phyloP scores from a whole-genome alignment of 148 eudicot genomes.

The Nepenthes mirabilis region DNA sequence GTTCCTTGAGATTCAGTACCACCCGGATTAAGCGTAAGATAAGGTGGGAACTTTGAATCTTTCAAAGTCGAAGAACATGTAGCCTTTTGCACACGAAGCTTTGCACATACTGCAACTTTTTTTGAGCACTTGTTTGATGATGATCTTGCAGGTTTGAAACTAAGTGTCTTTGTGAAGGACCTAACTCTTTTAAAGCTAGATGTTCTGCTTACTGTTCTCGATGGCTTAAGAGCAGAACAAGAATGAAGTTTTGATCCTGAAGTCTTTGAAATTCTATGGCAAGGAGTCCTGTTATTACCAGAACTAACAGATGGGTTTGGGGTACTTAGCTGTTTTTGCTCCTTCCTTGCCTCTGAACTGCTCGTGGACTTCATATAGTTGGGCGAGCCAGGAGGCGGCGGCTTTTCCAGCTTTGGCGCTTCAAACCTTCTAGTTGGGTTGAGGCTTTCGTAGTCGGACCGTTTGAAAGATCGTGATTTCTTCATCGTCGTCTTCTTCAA shows the following conservation, averaged over 20 bases:
- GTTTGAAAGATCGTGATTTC: conserved; percentile 48
- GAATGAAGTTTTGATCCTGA: too few species aligned
- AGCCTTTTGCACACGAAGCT: conserved; percentile 32
- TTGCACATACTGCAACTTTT: conserved; percentile 23
- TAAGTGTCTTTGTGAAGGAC: conserved; percentile 47
- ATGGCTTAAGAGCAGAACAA: too few species aligned
- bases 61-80: conserved; percentile 83
- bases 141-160: conserved; percentile 52
- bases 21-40: conserved; percentile 47
- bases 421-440: conserved; percentile 10
- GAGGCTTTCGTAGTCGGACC: conserved; percentile 18
- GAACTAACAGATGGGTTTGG: conserved; percentile 1
- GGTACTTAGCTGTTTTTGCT: conserved; percentile 28
- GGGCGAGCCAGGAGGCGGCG: conserved; percentile 26
- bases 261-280: conserved; percentile 11
- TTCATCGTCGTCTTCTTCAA: conserved; percentile 54
- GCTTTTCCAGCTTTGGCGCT: conserved; percentile 7
- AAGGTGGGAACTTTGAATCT: conserved; percentile 59
- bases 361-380: conserved; percentile 85
- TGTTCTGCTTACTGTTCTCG: neutral
- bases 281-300: conserved; percentile 2
- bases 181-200: conserved; percentile 34
- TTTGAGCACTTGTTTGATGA: neutral
- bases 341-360: conserved; percentile 69
- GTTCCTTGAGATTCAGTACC: conserved; percentile 63